phyloP scores from a whole-genome alignment of 768 basidiomycete species.

The Suillus ampliporus region DNA sequence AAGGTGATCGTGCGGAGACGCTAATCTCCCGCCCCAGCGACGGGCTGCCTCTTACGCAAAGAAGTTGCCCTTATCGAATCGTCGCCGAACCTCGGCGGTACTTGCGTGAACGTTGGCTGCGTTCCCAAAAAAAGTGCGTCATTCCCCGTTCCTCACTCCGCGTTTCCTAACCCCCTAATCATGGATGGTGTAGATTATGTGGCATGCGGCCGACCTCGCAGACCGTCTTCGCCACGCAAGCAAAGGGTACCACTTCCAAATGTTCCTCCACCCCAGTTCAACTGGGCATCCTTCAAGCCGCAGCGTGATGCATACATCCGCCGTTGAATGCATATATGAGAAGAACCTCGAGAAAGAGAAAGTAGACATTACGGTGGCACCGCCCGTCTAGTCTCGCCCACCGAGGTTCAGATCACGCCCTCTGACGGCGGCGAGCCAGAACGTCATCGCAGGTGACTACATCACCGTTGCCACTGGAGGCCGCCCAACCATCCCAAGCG shows the following conservation, averaged over 20 bases:
- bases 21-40: slow-evolving; percentile 54
- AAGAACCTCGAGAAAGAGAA: slow-evolving; percentile 85
- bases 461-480: slow-evolving; percentile 91
- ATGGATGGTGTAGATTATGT: slow-evolving; percentile 80
- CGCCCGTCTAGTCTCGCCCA: slow-evolving; percentile 73
- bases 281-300: slow-evolving; percentile 91
- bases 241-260: slow-evolving; percentile 76
- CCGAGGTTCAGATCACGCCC: slow-evolving; percentile 72
- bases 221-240: slow-evolving; percentile 83
- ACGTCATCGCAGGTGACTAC: slow-evolving; percentile 75
- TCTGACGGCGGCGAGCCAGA: slow-evolving; percentile 67
- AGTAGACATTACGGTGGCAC: slow-evolving; percentile 85
- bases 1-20: slow-evolving; percentile 31
- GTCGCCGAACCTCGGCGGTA: slow-evolving; percentile 81
- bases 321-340: slow-evolving; percentile 90
- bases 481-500: slow-evolving; percentile 76
- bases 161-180: slow-evolving; percentile 5
- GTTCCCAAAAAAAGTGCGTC: slow-evolving; percentile 91
- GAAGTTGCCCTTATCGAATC: slow-evolving; percentile 91
- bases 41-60: slow-evolving; percentile 89
- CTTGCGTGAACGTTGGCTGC: slow-evolving; percentile 98
- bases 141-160: slow-evolving; percentile 8
- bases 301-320: slow-evolving; percentile 96
- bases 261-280: slow-evolving; percentile 64
- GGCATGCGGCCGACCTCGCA: slow-evolving; percentile 91